A percentile compares a stretch with the other conserved stretches of the same genome.
phyloP scores from a whole-genome alignment of 371 early-diverging fungal species.

The Mortierella sp. region DNA sequence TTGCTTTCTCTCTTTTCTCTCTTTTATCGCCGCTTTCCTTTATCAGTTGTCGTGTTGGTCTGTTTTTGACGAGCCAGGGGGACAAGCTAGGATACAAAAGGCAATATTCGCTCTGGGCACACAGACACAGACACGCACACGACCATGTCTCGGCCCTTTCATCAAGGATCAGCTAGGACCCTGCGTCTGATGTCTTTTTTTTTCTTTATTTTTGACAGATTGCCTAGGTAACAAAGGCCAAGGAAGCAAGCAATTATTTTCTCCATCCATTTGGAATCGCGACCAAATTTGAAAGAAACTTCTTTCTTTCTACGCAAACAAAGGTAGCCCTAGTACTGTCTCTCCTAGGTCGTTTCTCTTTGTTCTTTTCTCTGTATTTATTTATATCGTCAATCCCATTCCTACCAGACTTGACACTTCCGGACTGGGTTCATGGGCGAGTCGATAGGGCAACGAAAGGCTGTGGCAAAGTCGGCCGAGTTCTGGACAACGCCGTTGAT shows the following conservation, averaged over 20 bases:
- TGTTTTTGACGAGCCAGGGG: too few species aligned
- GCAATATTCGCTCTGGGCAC: not conserved
- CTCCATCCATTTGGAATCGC: not conserved
- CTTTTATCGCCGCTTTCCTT: not conserved
- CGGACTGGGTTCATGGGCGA: conserved; percentile 64
- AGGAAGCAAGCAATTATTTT: too few species aligned
- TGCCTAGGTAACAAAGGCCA: too few species aligned
- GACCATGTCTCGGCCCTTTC: not conserved
- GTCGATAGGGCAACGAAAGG: conserved; percentile 69
- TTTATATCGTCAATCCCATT: too few species aligned
- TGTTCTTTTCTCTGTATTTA: not conserved
- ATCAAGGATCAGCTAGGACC: not conserved
- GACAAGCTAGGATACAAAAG: too few species aligned
- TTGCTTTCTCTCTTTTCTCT: not conserved
- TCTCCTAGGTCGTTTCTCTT: not conserved
- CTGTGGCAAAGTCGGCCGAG: conserved; percentile 68
- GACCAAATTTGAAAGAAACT: not conserved
- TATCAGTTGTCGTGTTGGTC: too few species aligned
- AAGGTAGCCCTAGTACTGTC: too few species aligned
- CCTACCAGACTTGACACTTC: not conserved
- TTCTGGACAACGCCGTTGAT: conserved; percentile 75
- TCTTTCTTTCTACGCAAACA: too few species aligned
- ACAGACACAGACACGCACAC: not conserved
- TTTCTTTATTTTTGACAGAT: not conserved
- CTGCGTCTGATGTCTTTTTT: not conserved